These are phyloP conservation scores for Herpotrichia juniperi DNA, from an alignment of 2,329 filamentous ascomycete genomes.

Conservation along the genomic window DNA sequence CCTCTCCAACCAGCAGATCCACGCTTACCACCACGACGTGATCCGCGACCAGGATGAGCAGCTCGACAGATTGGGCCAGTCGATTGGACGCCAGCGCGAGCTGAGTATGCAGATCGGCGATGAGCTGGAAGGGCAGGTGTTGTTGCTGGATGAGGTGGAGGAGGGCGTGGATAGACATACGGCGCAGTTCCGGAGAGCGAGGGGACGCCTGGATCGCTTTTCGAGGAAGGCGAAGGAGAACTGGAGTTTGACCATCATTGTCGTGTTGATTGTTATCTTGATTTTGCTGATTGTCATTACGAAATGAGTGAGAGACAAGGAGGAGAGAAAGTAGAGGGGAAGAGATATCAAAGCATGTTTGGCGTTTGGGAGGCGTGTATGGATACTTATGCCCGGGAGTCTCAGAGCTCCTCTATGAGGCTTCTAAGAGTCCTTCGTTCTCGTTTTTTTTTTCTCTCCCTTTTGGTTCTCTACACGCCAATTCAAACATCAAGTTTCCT, in stretches of 20 bases:
- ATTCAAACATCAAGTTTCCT: no score
- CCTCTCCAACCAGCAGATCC: constrained; percentile 83
- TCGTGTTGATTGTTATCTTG: constrained; percentile 77
- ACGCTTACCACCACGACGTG: constrained; percentile 80
- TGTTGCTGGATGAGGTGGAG: constrained; percentile 89
- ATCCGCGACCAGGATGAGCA: constrained; percentile 91
- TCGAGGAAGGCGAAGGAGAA: constrained; percentile 79
- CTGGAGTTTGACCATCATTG: constrained; percentile 85
- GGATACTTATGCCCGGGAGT: background rate
- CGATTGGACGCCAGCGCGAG: constrained; percentile 87
- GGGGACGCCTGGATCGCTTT: constrained; percentile 73
- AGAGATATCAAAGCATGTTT: background rate
- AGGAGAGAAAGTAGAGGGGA: background rate
- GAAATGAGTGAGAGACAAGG: constrained; percentile 24
- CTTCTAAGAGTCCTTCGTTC: no score
- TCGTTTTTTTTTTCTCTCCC: no score
- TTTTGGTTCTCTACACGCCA: no score
- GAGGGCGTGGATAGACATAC: constrained; percentile 81
- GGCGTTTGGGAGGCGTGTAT: background rate
- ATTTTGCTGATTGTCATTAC: constrained; percentile 79
- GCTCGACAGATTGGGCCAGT: constrained; percentile 84
- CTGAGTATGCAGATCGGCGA: constrained; percentile 95
- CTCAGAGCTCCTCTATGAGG: background rate
- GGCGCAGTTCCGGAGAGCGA: constrained; percentile 75
- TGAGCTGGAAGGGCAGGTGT: constrained; percentile 89